Evolutionary conservation across 306 rosid genomes (phyloP), one percentile per base, ranked within the genome.

Genomic region (Acacia acuminata): DNA sequence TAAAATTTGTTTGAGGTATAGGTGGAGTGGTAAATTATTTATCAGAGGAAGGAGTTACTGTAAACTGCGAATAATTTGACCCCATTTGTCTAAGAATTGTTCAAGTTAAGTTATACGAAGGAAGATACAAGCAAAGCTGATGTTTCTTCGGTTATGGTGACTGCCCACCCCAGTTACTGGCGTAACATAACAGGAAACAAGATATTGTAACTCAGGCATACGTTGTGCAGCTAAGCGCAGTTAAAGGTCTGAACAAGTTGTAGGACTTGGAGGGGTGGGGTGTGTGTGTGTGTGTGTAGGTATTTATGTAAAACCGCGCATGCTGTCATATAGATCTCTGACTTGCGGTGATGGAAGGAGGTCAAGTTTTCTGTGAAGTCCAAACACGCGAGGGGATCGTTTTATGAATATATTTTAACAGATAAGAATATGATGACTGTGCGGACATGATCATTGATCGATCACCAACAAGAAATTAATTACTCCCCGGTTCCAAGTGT

Each of bases 1-100:
- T 87, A 89, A 65, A 73, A 86, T 85, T 85, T 73, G 88, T 72
- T 86, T 81, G 75, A 81, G 85, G 82, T 88, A 85, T 86, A 85
- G 85, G 76, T 86, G 89, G 83, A 71, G 83, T 84, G 77, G 40
- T 78, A 42, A 84, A 84, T 82, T 75, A 71, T 78, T 85, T 83
- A 79, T 79, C 34, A 53, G 68, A 69, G 58, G 73, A 69, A 74
- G 81, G 43, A 17, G 51, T 58, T 56, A 47, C 58, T 86, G 77
- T 76, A 79, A 74, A 65, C 71, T 79, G 85, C 55, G 82, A 75
- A 72, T 17, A 7, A 55, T 36, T 58, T 81, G 38, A 34, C 45
- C 19, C 70, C 45, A 67, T 71, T 66, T 66, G 80, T 30, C 82
- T 69, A 38, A 81, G 78, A 73, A 80, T 80, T 85, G 84, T 32